These are phyloP conservation scores for Guyanaporus albipodus DNA, from an alignment of 768 basidiomycete genomes.

Conservation along the genomic window DNA sequence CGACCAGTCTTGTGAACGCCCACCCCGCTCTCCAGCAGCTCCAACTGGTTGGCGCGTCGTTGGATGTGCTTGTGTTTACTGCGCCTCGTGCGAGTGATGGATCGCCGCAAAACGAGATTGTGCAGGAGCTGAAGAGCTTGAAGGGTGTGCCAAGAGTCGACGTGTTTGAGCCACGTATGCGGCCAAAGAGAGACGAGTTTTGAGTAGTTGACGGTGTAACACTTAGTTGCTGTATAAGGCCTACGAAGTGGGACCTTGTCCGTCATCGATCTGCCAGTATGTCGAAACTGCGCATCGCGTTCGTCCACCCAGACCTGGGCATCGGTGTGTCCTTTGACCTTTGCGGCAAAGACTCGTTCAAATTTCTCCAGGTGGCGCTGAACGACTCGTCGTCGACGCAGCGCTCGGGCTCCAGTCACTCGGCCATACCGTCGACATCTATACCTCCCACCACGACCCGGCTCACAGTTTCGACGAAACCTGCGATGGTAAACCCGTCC, in stretches of 20 bases:
- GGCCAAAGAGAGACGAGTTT: constrained; percentile 28
- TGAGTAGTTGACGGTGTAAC: background rate
- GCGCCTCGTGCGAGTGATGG: constrained; percentile 5
- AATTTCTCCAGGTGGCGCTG: constrained; percentile 73
- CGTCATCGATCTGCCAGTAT: too few relatives aligned
- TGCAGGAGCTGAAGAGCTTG: constrained; percentile 14
- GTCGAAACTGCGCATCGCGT: constrained; percentile 55
- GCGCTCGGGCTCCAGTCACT: constrained; percentile 81
- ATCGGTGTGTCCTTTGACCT: constrained; percentile 62
- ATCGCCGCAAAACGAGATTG: constrained; percentile 6
- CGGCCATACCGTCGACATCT: constrained; percentile 84
- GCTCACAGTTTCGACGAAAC: constrained; percentile 93
- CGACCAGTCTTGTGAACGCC: constrained; percentile 17
- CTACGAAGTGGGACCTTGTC: background rate
- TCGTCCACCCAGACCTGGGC: constrained; percentile 92
- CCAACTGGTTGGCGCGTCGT: constrained; percentile 21
- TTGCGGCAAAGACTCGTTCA: background rate
- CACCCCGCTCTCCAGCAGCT: constrained; percentile 21
- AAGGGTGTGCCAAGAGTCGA: constrained; percentile 24
- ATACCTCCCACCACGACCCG: constrained; percentile 90
- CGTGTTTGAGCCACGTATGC: constrained; percentile 17
- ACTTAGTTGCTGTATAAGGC: background rate
- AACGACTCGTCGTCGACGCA: constrained; percentile 92
- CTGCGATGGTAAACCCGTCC: constrained; percentile 60
- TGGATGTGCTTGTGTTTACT: constrained; percentile 20